Evolutionary conservation across 2,329 filamentous ascomycete genomes (phyloP), one percentile per base, ranked within the genome.

Genomic region (Xylaria sp.): DNA sequence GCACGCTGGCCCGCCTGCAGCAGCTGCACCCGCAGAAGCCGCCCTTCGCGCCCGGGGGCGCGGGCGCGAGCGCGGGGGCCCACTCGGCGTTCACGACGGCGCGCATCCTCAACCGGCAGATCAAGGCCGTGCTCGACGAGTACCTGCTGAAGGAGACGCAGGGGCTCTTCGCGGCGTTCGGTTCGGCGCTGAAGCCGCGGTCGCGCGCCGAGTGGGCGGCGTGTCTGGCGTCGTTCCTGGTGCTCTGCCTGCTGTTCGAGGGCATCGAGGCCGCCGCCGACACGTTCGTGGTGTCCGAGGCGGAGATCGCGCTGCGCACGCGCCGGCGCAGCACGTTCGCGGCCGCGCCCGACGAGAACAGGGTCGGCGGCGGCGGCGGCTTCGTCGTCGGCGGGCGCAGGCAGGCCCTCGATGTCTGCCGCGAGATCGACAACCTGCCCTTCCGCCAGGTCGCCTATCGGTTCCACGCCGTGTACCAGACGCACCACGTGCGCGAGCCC

Each of bases 401-500:
- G 6, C 76, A 79, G 31, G 83, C 81, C n/a, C 74, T 84, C 44
- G 73, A 75, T 6, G 73, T 81, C 29, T 83, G 80, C 73, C 72
- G 73, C 29, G 81, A 83, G 69, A 77, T 87, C 47, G 84, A 87
- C 70, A 84, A 85, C 66, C 76, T 86, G 76, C 84, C 84, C 0
- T 87, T 87, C 69, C 83, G 81, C 72, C 84, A 87, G 72, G 85
- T 87, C 68, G 82, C 82, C 3, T 85, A 83, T 64, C 83, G 85
- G 72, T 87, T 87, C 70, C 84, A 87, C 71, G 80, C 85, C 68
- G 78, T 85, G 58, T 87, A 85, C 68, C 83, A 85, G 75, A 86
- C 84, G 19, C 82, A 65, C 6, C 41, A 85, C 70, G 79, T 76
- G 56, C 77, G 77, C 65, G 82, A 85, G 63, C 76, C 77, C 3